phyloP scores from a whole-genome alignment of 2,329 filamentous ascomycete species.

The Nemania sp. region DNA sequence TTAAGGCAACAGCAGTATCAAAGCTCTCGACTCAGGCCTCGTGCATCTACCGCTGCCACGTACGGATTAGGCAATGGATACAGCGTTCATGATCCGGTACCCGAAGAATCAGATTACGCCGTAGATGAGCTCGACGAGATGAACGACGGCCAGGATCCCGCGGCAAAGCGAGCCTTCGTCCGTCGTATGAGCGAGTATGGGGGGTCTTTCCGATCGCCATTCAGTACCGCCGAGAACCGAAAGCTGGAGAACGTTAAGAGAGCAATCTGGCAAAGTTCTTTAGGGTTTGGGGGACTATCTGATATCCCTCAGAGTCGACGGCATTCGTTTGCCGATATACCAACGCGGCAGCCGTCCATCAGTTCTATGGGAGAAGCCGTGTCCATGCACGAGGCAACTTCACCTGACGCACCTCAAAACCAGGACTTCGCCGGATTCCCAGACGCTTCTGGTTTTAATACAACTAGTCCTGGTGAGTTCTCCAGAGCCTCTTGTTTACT shows the following conservation, averaged over 20 bases:
- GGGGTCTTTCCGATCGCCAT: conserved; percentile 52
- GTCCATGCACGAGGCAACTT: conserved; percentile 51
- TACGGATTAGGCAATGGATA: conserved; percentile 63
- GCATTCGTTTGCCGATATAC: conserved; percentile 77
- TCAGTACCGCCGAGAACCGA: conserved; percentile 59
- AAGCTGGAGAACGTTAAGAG: conserved; percentile 70
- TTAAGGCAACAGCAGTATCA: conserved; percentile 61
- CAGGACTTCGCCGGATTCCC: conserved; percentile 51
- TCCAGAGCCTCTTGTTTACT: background rate
- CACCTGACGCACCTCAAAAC: conserved; percentile 49
- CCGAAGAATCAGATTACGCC: conserved; percentile 72
- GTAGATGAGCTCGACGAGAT: conserved; percentile 72
- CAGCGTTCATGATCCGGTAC: conserved; percentile 61
- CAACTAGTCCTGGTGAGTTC: conserved; percentile 48
- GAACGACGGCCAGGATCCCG: conserved; percentile 56
- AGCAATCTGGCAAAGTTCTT: conserved; percentile 71
- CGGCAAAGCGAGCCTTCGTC: conserved; percentile 50
- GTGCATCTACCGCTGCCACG: conserved; percentile 59
- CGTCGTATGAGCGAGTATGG: conserved; percentile 64
- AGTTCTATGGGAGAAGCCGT: conserved; percentile 61
- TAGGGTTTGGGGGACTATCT: conserved; percentile 64
- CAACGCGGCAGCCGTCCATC: conserved; percentile 66
- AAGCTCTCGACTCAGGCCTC: conserved; percentile 58
- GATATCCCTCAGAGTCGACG: conserved; percentile 75
- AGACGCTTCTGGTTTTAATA: conserved; percentile 45